These are phyloP conservation scores for Solanum chacoense DNA, from an alignment of 305 asterid genomes.

Conservation along the genomic window DNA sequence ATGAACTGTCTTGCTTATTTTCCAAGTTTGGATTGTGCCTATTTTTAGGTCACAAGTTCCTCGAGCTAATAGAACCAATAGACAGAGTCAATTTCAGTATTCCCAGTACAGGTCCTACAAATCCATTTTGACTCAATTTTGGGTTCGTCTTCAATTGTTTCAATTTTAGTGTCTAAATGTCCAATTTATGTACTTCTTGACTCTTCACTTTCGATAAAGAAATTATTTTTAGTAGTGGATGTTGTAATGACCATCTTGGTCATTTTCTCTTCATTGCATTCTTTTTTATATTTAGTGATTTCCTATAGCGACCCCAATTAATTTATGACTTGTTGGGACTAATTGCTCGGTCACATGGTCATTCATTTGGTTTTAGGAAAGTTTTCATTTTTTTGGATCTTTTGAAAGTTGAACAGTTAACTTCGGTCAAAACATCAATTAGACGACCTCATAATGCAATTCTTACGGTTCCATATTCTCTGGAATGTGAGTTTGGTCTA, in stretches of 20 bases:
- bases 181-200: not conserved
- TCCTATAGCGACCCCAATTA: not conserved
- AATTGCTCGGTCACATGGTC: not conserved
- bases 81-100: not conserved
- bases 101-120: not conserved
- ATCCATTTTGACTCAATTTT: not conserved
- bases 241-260: not conserved
- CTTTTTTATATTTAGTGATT: not conserved
- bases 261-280: not conserved
- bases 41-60: not conserved
- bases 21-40: not conserved
- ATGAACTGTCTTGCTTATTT: not conserved
- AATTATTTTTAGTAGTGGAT: not conserved
- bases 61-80: not conserved
- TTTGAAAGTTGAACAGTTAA: not conserved
- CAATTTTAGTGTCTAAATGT: not conserved
- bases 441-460: not conserved
- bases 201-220: not conserved
- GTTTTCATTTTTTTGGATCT: not conserved
- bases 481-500: not conserved
- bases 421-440: not conserved
- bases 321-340: not conserved
- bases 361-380: not conserved
- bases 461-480: too few relatives aligned
- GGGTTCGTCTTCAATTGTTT: not conserved